Base-by-base conservation (phyloP, 768 basidiomycete genomes). In the Lentinula sp. region DNA sequence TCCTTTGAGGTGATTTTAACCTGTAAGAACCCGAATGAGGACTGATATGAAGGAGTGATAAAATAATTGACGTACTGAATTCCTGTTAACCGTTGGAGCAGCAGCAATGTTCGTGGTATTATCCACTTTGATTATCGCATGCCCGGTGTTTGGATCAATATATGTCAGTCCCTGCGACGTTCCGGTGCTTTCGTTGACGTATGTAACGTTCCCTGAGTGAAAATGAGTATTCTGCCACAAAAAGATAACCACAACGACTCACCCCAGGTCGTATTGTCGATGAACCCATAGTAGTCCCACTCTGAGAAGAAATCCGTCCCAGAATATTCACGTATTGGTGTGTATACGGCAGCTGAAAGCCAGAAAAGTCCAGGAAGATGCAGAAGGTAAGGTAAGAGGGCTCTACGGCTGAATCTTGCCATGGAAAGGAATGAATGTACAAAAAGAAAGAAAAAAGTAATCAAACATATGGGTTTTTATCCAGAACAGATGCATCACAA, bases 41-140 rank as follows among this genome's bases (percentile, higher is more conserved):
- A 16, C 36, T 18, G 51, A 33, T 20, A 20, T 16, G 13, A 52
- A 39, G 28, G 20, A 18, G n/a, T 18, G 7, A 48, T 5, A 23
- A 33, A 1, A 41, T 20, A 6, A 46, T 45, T 13, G 16, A 67
- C 76, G 51, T 42, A 90, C 88, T 15, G 88, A 76, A 64, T 86
- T 82, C 45, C 90, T 75, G 63, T 83, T 79, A 18, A 75, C 68
- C 13, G 73, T 59, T n/a, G 65, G 63, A 8, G 79, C 78, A 32
- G 68, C 64, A 2, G 77, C 66, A 2, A 89, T 80, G 59, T 77
- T 74, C 7, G 82, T 83, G 1, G 75, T 76, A 64, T 91, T 88
- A 74, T 91, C 91, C 2, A 93, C 91, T 64, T 79, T 82, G 53
- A 93, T 77, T 62, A 93, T 81, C 6, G 82, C 85, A 60, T 84